Conservation (phyloP, 768 basidiomycete genomes). For the Sporobolomyces pararoseus region DNA sequence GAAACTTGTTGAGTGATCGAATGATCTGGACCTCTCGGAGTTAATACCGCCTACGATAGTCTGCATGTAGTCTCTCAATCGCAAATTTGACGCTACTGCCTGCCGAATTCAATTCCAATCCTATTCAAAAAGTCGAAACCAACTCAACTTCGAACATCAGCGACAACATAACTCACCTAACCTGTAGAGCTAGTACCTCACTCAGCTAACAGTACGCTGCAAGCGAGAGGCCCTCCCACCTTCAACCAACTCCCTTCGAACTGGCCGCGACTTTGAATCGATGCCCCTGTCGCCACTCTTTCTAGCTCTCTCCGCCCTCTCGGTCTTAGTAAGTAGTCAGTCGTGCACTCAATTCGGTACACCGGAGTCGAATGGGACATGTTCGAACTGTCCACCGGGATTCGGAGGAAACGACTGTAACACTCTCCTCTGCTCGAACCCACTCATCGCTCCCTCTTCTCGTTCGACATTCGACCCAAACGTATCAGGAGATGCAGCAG, state of each 20-base stretch:
- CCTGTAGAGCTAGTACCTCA: no score
- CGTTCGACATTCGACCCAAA: slow-evolving; percentile 49
- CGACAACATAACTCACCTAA: no score
- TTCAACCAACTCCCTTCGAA: not conserved
- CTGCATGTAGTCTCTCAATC: no score
- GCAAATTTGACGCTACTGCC: no score
- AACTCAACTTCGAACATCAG: no score
- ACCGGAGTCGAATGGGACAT: slow-evolving; percentile 54
- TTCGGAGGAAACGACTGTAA: slow-evolving; percentile 71
- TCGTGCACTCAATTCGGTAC: slow-evolving; percentile 69
- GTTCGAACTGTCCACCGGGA: slow-evolving; percentile 69
- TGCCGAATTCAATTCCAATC: no score
- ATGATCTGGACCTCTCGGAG: no score
- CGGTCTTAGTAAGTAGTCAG: not conserved
- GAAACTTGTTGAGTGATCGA: no score
- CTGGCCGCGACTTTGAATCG: no score
- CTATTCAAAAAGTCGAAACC: no score
- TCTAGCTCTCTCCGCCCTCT: not conserved
- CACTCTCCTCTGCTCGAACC: slow-evolving; percentile 69
- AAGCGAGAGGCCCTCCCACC: not conserved
- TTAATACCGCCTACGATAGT: no score
- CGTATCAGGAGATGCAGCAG: slow-evolving; percentile 7
- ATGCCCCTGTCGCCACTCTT: not conserved
- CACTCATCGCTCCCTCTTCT: slow-evolving; percentile 63
- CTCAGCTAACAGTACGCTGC: not conserved